Evolutionary conservation across 257 asterid species (phyloP).

Genomic region (Solanum infundibuliforme): DNA sequence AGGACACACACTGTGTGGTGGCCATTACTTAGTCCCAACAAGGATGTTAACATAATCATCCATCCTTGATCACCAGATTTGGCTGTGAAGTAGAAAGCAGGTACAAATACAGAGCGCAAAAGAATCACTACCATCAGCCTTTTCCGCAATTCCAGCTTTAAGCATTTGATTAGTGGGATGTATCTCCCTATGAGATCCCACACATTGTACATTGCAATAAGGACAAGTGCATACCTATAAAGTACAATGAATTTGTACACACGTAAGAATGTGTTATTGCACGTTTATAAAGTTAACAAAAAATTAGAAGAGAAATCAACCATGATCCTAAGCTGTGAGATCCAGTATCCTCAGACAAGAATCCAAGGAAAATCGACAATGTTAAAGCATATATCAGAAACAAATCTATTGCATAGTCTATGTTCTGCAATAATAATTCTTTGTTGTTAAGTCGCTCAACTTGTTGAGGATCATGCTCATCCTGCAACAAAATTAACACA

Average conservation of each 20-base stretch:
- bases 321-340: constrained; percentile 31
- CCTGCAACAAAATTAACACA: constrained; percentile 5
- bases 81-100: constrained; percentile 35
- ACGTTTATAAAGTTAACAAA: background rate
- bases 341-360: constrained; percentile 35
- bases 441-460: constrained; percentile 26
- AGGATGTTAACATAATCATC: constrained; percentile 31
- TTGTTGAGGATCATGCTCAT: constrained; percentile 2
- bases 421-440: constrained; percentile 19
- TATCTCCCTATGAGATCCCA: constrained; percentile 40
- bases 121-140: constrained; percentile 14
- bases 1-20: constrained; percentile 38
- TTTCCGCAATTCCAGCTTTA: constrained; percentile 24
- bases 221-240: constrained; percentile 32
- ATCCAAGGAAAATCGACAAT: constrained; percentile 37
- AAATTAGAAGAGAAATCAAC: background rate
- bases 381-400: constrained; percentile 24
- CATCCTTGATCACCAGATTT: constrained; percentile 38
- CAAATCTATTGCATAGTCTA: constrained; percentile 30
- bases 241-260: background rate
- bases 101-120: constrained; percentile 16
- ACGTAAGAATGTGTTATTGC: background rate
- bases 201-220: constrained; percentile 29
- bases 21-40: constrained; percentile 29
- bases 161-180: constrained; percentile 19